A percentile compares a stretch with the other conserved stretches of the same genome.
Conservation (phyloP, 2,329 filamentous ascomycete genomes). For the Pyrenophora seminiperda region DNA sequence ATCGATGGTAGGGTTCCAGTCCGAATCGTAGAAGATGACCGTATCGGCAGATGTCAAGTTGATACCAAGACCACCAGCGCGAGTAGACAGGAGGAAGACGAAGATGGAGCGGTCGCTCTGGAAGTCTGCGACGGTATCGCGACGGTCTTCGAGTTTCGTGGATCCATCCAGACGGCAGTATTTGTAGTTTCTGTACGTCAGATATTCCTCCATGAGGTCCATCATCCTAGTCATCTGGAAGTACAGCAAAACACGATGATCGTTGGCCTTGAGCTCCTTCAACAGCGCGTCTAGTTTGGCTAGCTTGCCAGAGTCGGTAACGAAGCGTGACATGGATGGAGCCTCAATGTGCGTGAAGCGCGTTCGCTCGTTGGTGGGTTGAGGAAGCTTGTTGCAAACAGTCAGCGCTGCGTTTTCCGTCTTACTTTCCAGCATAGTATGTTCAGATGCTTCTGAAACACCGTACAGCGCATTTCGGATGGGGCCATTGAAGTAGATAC, state of each 20-base stretch:
- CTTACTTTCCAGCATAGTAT: slow-evolving; percentile 74
- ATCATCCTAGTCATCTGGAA: slow-evolving; percentile 99
- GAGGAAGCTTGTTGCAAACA: slow-evolving; percentile 69
- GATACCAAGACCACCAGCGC: slow-evolving; percentile 96
- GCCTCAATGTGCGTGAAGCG: slow-evolving; percentile 90
- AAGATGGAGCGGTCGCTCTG: slow-evolving; percentile 94
- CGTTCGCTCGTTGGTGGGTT: slow-evolving; percentile 78
- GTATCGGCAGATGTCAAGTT: slow-evolving; percentile 96
- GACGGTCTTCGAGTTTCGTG: slow-evolving; percentile 94
- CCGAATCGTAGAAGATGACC: slow-evolving; percentile 99
- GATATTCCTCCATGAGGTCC: slow-evolving; percentile 97
- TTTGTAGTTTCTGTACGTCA: slow-evolving; percentile 98
- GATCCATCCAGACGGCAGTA: slow-evolving; percentile 96
- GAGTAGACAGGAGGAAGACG: slow-evolving; percentile 93
- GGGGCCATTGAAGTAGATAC: slow-evolving; percentile 75
- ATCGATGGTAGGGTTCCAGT: slow-evolving; percentile 99
- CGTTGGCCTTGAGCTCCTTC: slow-evolving; percentile 85
- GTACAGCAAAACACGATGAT: slow-evolving; percentile 92
- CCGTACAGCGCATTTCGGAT: slow-evolving; percentile 79
- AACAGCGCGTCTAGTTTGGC: slow-evolving; percentile 87
- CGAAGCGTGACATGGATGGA: slow-evolving; percentile 95
- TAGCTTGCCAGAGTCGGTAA: slow-evolving; percentile 96
- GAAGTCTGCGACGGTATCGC: slow-evolving; percentile 96
- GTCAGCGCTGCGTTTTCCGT: slow-evolving; percentile 70
- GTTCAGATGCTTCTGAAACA: slow-evolving; percentile 67